A percentile compares a stretch with the other conserved stretches of the same genome.
These are phyloP conservation scores for Penicillium verrucosum DNA, from an alignment of 2,329 filamentous ascomycete species.

Conservation along the genomic window DNA sequence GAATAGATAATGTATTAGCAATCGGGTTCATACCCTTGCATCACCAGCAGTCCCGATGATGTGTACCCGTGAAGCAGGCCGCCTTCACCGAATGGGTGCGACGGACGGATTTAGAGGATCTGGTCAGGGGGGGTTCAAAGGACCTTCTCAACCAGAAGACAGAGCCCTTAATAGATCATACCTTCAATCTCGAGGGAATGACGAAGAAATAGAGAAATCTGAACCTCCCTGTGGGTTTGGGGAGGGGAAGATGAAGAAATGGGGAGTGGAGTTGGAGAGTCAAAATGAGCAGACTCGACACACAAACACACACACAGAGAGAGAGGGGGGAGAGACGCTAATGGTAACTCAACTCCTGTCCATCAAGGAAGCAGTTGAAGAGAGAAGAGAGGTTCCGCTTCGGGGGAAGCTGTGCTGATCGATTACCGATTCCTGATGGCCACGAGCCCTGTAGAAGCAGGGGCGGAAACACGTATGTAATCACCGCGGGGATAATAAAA, in stretches of 20 bases:
- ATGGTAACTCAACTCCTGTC: conserved; percentile 20
- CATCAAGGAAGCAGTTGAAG: conserved; percentile 19
- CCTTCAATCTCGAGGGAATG: conserved; percentile 35
- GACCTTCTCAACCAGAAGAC: not conserved
- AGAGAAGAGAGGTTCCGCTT: conserved; percentile 12
- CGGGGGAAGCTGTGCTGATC: conserved; percentile 14
- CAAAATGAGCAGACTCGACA: conserved; percentile 15
- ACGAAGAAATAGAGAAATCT: conserved; percentile 26
- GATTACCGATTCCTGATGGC: conserved; percentile 10
- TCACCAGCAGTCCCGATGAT: conserved; percentile 21
- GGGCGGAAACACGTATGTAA: conserved; percentile 8
- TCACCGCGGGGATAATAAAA: conserved; percentile 4
- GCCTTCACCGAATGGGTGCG: conserved; percentile 9
- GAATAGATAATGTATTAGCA: conserved; percentile 13
- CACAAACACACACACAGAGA: not conserved
- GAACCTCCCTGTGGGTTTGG: conserved; percentile 15
- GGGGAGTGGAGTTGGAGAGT: conserved; percentile 11
- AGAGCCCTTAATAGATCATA: conserved; percentile 19
- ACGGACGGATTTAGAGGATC: not conserved
- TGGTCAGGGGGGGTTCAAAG: not conserved
- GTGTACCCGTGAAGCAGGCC: conserved; percentile 14
- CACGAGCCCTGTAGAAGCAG: conserved; percentile 6
- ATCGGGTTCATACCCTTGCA: conserved; percentile 15
- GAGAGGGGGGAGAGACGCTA: not conserved
- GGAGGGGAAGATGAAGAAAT: conserved; percentile 17